Evolutionary conservation across 2,329 filamentous ascomycete genomes (phyloP).

Genomic region (Camillea tinctor): DNA sequence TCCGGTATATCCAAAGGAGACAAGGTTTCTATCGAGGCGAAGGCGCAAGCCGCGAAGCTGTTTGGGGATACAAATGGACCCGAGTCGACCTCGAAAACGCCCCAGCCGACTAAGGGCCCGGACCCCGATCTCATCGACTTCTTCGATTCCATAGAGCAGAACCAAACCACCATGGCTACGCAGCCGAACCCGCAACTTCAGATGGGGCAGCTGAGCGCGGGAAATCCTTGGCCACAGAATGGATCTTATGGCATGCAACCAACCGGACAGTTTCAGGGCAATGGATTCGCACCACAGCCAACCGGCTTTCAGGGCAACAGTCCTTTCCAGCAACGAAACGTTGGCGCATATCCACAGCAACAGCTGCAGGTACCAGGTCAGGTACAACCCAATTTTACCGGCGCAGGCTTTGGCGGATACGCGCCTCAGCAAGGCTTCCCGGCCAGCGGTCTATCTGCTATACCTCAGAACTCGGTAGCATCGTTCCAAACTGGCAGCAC

Average conservation of each 20-base stretch:
- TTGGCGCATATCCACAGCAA: constrained; percentile 30
- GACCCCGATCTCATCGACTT: constrained; percentile 87
- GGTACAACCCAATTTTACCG: constrained; percentile 55
- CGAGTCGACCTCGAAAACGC: constrained; percentile 40
- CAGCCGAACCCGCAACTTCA: constrained; percentile 36
- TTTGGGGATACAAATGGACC: constrained; percentile 41
- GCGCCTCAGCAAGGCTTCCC: constrained; percentile 62
- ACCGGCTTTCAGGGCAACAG: constrained; percentile 41
- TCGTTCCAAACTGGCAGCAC: constrained; percentile 48
- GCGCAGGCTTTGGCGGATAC: constrained; percentile 82
- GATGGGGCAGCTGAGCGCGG: constrained; percentile 32
- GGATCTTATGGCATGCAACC: constrained; percentile 36
- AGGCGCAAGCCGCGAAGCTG: constrained; percentile 41
- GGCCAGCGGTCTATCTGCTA: constrained; percentile 50
- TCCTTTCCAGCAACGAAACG: constrained; percentile 42
- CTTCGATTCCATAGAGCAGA: constrained; percentile 89
- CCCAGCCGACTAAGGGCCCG: constrained; percentile 57
- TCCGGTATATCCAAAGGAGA: constrained; percentile 36
- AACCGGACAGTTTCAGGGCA: constrained; percentile 29
- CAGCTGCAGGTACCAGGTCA: constrained; percentile 42
- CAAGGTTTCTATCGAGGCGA: constrained; percentile 34
- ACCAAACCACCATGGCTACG: constrained; percentile 68
- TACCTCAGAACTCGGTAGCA: constrained; percentile 56
- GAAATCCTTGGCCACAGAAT: constrained; percentile 39
- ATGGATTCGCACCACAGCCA: constrained; percentile 31